phyloP scores from a whole-genome alignment of 1,139 yeast species.

The Hyphopichia khmerensis region DNA sequence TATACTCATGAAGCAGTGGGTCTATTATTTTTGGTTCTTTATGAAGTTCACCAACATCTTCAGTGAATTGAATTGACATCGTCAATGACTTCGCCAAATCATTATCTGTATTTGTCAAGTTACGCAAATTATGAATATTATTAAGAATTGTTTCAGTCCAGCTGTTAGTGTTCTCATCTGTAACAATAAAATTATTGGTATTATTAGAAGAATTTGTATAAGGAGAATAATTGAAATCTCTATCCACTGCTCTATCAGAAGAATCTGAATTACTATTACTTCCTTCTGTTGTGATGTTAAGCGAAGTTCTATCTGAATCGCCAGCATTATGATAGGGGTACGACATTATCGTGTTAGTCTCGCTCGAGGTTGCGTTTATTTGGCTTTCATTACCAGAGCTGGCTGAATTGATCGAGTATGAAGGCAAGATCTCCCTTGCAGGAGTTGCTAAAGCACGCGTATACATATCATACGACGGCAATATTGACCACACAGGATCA shows the following conservation, averaged over 20 bases:
- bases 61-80: conserved; percentile 33
- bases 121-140: conserved; percentile 34
- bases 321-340: too few relatives aligned
- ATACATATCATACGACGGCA: conserved; percentile 5
- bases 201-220: too few relatives aligned
- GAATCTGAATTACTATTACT: too few relatives aligned
- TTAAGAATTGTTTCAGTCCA: conserved; percentile 44
- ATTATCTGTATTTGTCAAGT: conserved; percentile 31
- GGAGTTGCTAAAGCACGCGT: conserved; percentile 3
- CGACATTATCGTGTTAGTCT: too few relatives aligned
- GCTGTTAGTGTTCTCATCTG: conserved; percentile 30
- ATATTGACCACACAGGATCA: conserved; percentile 10
- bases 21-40: conserved; percentile 29
- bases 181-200: conserved; percentile 18
- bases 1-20: conserved; percentile 35
- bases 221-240: too few relatives aligned
- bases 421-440: conserved; percentile 5
- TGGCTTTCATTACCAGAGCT: too few relatives aligned
- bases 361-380: too few relatives aligned
- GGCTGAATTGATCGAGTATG: too few relatives aligned
- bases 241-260: too few relatives aligned
- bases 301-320: too few relatives aligned
- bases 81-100: conserved; percentile 25
- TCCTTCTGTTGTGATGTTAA: too few relatives aligned
- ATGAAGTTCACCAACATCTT: conserved; percentile 32